Conservation (phyloP, 1,284 basidiomycete genomes). For the Marasmius fiardii region DNA sequence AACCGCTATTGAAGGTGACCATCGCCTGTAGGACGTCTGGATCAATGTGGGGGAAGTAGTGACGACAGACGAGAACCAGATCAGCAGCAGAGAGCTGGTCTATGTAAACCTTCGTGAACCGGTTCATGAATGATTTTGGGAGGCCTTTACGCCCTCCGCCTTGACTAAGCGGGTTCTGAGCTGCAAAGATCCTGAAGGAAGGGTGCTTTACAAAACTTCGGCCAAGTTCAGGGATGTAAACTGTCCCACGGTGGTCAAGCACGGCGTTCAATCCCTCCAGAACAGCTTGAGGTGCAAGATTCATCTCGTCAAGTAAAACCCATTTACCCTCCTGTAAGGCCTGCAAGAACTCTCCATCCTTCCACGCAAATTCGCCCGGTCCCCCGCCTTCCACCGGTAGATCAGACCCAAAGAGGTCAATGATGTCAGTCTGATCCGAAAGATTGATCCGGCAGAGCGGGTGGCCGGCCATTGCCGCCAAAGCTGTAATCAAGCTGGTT, state of each 20-base stretch:
- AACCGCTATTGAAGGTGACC: slow-evolving; percentile 79
- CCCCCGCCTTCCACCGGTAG: slow-evolving; percentile 91
- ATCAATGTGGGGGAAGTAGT: slow-evolving; percentile 68
- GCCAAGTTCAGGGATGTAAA: slow-evolving; percentile 94
- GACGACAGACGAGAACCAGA: slow-evolving; percentile 75
- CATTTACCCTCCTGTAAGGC: slow-evolving; percentile 93
- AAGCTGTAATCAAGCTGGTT: slow-evolving; percentile 88
- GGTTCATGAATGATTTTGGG: slow-evolving; percentile 96
- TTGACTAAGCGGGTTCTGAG: slow-evolving; percentile 96
- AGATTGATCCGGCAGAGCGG: slow-evolving; percentile 94
- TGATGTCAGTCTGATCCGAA: slow-evolving; percentile 97
- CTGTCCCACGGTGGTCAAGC: slow-evolving; percentile 93
- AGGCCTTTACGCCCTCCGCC: slow-evolving; percentile 97
- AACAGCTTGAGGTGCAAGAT: slow-evolving; percentile 93
- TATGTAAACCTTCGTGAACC: slow-evolving; percentile 96
- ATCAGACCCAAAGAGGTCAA: slow-evolving; percentile 97
- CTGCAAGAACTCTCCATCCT: slow-evolving; percentile 92
- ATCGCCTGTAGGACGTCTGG: slow-evolving; percentile 62
- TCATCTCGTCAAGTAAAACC: slow-evolving; percentile 99
- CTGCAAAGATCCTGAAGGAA: slow-evolving; percentile 94
- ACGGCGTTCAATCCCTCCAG: slow-evolving; percentile 97
- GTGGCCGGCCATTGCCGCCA: slow-evolving; percentile 82
- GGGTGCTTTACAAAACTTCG: slow-evolving; percentile 89
- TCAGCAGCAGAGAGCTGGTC: slow-evolving; percentile 84
- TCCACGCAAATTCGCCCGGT: slow-evolving; percentile 96